Percentiles rank a stretch among this genome's conserved stretches.
Evolutionary conservation across 2,329 filamentous ascomycete genomes (phyloP).

Genomic region (Lachnellula subtilissima): DNA sequence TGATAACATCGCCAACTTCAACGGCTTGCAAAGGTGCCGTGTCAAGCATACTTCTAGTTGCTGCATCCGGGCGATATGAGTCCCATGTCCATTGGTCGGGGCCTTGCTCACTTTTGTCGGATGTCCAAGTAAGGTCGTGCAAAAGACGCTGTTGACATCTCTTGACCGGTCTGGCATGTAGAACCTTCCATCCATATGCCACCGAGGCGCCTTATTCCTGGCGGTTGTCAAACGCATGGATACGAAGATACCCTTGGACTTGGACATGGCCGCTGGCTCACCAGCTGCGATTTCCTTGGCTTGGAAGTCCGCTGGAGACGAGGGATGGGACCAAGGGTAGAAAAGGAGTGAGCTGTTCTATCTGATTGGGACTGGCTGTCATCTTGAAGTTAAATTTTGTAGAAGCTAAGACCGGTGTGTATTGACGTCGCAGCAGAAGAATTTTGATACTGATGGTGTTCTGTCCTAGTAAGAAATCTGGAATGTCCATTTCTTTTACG

Average conservation of each 20-base stretch:
- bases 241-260: not conserved
- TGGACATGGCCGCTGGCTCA: not conserved
- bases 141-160: not conserved
- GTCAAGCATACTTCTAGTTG: not conserved
- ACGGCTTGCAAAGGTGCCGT: not conserved
- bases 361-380: not conserved
- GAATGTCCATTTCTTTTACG: too few species aligned
- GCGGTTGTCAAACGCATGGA: not conserved
- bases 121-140: not conserved
- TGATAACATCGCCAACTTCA: not conserved
- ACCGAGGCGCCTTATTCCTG: not conserved
- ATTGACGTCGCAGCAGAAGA: too few species aligned
- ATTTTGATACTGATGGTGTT: too few species aligned
- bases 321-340: not conserved
- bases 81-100: too few species aligned
- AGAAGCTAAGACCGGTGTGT: too few species aligned
- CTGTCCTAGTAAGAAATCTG: too few species aligned
- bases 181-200: not conserved
- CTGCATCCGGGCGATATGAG: not conserved
- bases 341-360: not conserved
- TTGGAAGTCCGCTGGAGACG: not conserved
- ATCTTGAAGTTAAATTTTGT: too few species aligned
- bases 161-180: not conserved
- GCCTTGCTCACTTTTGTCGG: not conserved
- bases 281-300: not conserved